A percentile compares a stretch with the other conserved stretches of the same genome.
Conservation (phyloP, 305 asterid species). For the Fraxinus velutina region DNA sequence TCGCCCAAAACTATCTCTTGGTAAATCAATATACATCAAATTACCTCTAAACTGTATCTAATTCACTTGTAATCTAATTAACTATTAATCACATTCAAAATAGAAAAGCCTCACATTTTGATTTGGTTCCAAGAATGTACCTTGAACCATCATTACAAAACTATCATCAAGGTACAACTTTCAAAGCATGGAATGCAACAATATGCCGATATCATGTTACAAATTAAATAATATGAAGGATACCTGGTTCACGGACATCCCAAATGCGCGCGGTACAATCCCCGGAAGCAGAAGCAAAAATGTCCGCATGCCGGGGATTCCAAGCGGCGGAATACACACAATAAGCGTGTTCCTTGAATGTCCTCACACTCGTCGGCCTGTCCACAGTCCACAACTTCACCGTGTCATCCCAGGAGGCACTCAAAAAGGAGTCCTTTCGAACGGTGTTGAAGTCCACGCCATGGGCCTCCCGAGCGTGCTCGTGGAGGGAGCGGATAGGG, state of each 20-base stretch:
- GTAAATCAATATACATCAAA: background rate
- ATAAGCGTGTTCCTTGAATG: conserved; percentile 93
- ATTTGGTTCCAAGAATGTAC: background rate
- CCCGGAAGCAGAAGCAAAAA: conserved; percentile 91
- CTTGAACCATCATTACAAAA: background rate
- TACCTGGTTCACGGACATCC: conserved; percentile 98
- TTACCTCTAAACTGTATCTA: background rate
- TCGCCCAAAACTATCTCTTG: background rate
- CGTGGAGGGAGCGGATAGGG: conserved; percentile 84
- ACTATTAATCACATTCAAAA: background rate
- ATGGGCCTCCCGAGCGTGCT: conserved; percentile 87
- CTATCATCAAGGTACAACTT: background rate
- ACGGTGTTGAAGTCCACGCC: conserved; percentile 75
- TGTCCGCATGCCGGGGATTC: conserved; percentile 95
- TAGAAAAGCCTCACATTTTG: background rate
- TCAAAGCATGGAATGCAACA: background rate
- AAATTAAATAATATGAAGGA: background rate
- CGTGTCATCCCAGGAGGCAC: conserved; percentile 94
- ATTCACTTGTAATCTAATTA: background rate
- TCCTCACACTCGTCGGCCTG: conserved; percentile 78
- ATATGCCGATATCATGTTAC: background rate
- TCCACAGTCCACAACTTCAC: conserved; percentile 95
- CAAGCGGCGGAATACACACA: conserved; percentile 87
- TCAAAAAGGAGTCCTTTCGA: conserved; percentile 84
- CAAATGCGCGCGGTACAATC: conserved; percentile 92